These are phyloP conservation scores for Schizonepeta tenuifolia DNA, from an alignment of 257 asterid species.

Conservation along the genomic window DNA sequence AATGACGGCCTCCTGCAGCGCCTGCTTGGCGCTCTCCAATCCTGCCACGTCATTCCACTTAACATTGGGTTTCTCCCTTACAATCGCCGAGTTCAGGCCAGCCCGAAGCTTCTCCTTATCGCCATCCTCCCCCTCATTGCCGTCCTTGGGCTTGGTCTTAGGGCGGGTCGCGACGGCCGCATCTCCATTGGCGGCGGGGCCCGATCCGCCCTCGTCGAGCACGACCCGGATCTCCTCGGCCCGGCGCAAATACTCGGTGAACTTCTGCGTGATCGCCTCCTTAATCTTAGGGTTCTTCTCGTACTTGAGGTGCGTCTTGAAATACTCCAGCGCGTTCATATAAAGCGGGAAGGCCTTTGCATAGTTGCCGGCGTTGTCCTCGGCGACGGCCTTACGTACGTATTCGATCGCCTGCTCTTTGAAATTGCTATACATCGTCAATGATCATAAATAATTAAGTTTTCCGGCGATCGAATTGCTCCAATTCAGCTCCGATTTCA, in stretches of 20 bases:
- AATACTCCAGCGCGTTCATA: conserved; percentile 96
- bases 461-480: conserved; percentile 9
- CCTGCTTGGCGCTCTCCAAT: conserved; percentile 97
- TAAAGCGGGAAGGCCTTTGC: conserved; percentile 93
- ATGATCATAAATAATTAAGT: conserved; percentile 39
- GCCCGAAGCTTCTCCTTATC: conserved; percentile 88
- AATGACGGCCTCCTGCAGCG: conserved; percentile 97
- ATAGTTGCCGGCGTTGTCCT: conserved; percentile 91
- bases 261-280: conserved; percentile 96
- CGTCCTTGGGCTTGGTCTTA: conserved; percentile 86
- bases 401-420: conserved; percentile 97
- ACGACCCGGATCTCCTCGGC: conserved; percentile 98
- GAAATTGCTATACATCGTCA: conserved; percentile 89
- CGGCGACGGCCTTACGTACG: conserved; percentile 91
- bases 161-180: conserved; percentile 90
- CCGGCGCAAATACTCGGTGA: conserved; percentile 91
- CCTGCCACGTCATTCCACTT: conserved; percentile 99
- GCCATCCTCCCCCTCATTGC: conserved; percentile 87
- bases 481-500: conserved; percentile 13
- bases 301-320: conserved; percentile 91
- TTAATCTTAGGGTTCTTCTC: conserved; percentile 94
- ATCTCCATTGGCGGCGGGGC: conserved; percentile 75
- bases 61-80: conserved; percentile 94
- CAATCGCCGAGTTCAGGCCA: conserved; percentile 88
- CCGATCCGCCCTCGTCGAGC: conserved; percentile 88